A percentile compares a stretch with the other conserved stretches of the same genome.
Conservation (phyloP, 306 rosid genomes). For the Prunus kanzakura region DNA sequence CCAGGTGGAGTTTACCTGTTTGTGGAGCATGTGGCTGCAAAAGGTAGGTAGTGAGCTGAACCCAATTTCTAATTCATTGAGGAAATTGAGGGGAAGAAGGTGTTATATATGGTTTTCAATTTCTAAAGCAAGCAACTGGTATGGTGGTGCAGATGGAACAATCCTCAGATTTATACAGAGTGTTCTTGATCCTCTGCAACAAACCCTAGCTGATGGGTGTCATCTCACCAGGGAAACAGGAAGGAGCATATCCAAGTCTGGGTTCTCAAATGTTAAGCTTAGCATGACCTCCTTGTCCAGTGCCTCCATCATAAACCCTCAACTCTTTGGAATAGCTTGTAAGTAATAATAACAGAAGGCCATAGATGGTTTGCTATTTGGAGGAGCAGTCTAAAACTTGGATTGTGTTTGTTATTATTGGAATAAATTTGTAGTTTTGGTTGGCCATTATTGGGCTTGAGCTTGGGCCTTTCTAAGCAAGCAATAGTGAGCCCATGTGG, state of each 20-base stretch:
- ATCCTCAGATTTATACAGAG: constrained; percentile 51
- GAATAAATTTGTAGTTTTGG: too few relatives aligned
- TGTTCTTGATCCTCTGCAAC: constrained; percentile 76
- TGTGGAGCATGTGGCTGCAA: constrained; percentile 83
- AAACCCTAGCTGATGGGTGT: constrained; percentile 65
- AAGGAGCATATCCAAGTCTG: constrained; percentile 47
- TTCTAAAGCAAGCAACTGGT: not conserved
- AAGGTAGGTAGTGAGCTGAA: constrained; percentile 43
- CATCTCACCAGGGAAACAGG: constrained; percentile 74
- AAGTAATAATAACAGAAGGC: constrained; percentile 28
- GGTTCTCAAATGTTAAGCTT: constrained; percentile 63
- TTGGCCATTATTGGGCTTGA: too few relatives aligned
- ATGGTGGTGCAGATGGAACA: constrained; percentile 60
- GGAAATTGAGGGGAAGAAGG: not conserved
- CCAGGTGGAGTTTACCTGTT: constrained; percentile 76
- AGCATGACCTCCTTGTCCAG: constrained; percentile 43
- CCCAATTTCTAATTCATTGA: not conserved
- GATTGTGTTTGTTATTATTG: too few relatives aligned
- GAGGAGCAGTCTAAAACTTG: too few relatives aligned
- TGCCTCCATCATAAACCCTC: constrained; percentile 55
- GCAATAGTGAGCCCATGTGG: too few relatives aligned
- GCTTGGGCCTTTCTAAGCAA: too few relatives aligned
- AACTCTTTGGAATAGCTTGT: constrained; percentile 63
- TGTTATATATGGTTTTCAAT: not conserved
- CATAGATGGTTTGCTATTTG: too few relatives aligned